Conservation (phyloP, 768 basidiomycete species). For the Tricholoma bakamatsutake region DNA sequence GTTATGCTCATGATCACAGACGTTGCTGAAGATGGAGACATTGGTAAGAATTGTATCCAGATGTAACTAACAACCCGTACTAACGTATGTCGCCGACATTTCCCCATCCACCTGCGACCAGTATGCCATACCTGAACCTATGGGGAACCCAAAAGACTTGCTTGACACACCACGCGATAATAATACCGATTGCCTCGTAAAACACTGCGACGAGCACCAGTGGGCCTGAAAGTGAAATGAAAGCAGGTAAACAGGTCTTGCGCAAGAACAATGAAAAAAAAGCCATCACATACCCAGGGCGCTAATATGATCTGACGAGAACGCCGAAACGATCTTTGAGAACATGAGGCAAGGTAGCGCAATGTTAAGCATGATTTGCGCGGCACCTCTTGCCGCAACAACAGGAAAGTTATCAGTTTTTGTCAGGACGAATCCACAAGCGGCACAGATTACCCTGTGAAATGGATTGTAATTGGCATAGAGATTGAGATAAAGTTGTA, state of each 20-base stretch:
- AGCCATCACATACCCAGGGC: slow-evolving; percentile 36
- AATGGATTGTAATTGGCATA: background rate
- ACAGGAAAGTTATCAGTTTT: slow-evolving; percentile 56
- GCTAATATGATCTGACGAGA: slow-evolving; percentile 49
- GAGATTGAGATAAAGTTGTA: background rate
- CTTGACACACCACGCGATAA: slow-evolving; percentile 48
- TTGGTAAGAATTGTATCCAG: too few relatives aligned
- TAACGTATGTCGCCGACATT: slow-evolving; percentile 70
- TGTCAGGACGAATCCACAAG: slow-evolving; percentile 51
- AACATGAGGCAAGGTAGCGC: slow-evolving; percentile 62
- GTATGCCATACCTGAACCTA: slow-evolving; percentile 64
- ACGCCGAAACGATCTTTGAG: slow-evolving; percentile 66
- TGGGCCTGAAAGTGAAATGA: slow-evolving; percentile 38
- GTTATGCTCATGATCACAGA: slow-evolving; percentile 62
- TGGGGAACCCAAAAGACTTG: slow-evolving; percentile 75
- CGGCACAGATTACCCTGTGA: slow-evolving; percentile 45
- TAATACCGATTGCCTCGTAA: slow-evolving; percentile 52
- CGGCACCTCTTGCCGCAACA: slow-evolving; percentile 51
- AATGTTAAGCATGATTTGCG: slow-evolving; percentile 60
- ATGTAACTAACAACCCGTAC: slow-evolving; percentile 15
- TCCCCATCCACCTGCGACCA: slow-evolving; percentile 64
- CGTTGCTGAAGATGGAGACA: slow-evolving; percentile 38
- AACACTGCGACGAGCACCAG: slow-evolving; percentile 54
- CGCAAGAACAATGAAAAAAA: too few relatives aligned
- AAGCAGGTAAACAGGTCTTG: background rate